Evolutionary conservation across 2,329 filamentous ascomycete species (phyloP), one percentile per base, ranked within the genome.

Genomic region (Sphaerulina musiva): DNA sequence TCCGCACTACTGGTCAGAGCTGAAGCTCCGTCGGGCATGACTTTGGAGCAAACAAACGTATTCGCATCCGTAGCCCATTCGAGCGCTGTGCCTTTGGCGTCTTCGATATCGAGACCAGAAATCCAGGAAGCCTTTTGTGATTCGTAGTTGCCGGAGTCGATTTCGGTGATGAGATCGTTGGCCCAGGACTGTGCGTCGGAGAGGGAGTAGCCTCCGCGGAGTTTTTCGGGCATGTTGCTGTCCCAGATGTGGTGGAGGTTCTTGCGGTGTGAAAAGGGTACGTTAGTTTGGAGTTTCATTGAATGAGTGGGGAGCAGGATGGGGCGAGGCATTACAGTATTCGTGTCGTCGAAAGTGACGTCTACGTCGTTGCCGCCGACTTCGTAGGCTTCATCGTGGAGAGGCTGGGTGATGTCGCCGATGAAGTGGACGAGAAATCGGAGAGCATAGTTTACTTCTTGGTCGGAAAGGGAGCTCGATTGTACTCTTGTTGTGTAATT

Each of bases 371-470:
- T 76, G 36, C 73, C 74, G 46, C 74, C 74, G 5, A 73, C 58
- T 6, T 70, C 72, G 12, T 72, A 64, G 43, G 69, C 72, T 63
- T 81, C 78, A 9, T 76, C 75, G 61, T 81, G 80, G 46, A 95
- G 73, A 0, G 86, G 87, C 65, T 90, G 89, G 0, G 61, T 59
- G 51, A 67, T 65, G 67, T 95, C 89, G 53, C 88, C 80, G 9
- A 93, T 72, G 63, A 80, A 78, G 51, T 72, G 77, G 17, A 80
- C 68, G 49, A 80, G 65, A 67, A 76, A 80, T 53, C 73, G 72
- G 17, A 80, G 63, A 0, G 76, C 76, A 46, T 74, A 72, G 54
- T 72, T 70, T 36, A 49, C 75, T 68, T 14, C 53, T 56, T 6
- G 62, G 59, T 42, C 64, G 59, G 32, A 74, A 53, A 20, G 53